phyloP scores from a whole-genome alignment of 352 stramenopile genomes.

The Peronospora belbahrii region DNA sequence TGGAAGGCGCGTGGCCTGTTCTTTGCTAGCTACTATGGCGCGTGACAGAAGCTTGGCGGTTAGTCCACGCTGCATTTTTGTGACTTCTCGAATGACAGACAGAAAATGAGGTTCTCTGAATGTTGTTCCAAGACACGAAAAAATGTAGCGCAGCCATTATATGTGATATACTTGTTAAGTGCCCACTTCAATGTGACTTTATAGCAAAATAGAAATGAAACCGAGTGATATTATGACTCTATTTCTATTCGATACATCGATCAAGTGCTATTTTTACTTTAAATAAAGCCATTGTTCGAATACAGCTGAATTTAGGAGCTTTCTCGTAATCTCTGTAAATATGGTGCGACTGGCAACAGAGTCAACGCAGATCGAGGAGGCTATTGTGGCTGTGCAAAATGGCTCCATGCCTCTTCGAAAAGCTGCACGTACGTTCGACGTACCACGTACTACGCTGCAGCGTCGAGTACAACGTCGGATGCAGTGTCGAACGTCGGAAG shows the following conservation, averaged over 20 bases:
- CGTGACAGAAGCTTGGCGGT: constrained; percentile 12
- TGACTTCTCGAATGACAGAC: constrained; percentile 8
- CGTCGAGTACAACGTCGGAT: constrained; percentile 52
- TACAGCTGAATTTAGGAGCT: no score
- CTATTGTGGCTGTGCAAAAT: constrained; percentile 49
- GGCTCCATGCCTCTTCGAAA: constrained; percentile 64
- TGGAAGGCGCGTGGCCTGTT: not conserved
- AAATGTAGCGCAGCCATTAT: no score
- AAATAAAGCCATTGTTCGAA: no score
- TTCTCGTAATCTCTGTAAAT: not conserved
- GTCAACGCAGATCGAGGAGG: constrained; percentile 34
- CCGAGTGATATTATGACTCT: no score
- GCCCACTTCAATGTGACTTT: constrained; percentile 14
- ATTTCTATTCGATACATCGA: no score
- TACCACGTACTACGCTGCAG: constrained; percentile 72
- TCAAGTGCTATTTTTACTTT: no score
- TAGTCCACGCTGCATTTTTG: constrained; percentile 10
- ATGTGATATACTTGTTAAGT: no score
- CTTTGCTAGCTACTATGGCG: constrained; percentile 2
- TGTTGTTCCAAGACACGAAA: constrained; percentile 80
- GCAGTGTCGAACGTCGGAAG: constrained; percentile 7
- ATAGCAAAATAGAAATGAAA: no score
- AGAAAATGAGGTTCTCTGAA: constrained; percentile 84
- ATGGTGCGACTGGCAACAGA: constrained; percentile 16
- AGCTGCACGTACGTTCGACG: constrained; percentile 56